Conservation (phyloP, 2,329 filamentous ascomycete genomes). For the Trematosphaeria pertusa region DNA sequence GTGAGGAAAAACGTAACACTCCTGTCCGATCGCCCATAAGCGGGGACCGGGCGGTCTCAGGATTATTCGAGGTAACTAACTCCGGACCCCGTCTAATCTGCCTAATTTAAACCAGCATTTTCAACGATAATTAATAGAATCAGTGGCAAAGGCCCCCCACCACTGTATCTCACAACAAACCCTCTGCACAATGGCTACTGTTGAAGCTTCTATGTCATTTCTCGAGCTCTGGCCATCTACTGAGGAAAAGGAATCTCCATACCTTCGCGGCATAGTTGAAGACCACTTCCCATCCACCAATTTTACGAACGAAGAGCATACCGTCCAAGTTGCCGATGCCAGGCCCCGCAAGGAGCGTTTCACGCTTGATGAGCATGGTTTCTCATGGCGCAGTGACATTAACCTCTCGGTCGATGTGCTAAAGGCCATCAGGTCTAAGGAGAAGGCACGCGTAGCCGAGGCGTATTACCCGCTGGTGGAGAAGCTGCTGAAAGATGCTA, state of each 20-base stretch:
- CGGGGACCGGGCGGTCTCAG: too few relatives aligned
- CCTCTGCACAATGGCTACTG: too few relatives aligned
- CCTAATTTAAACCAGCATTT: too few relatives aligned
- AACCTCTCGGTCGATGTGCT: constrained; percentile 3
- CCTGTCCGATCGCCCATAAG: too few relatives aligned
- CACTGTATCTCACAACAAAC: too few relatives aligned
- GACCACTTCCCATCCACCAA: constrained; percentile 1
- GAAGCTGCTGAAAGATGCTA: constrained; percentile 12
- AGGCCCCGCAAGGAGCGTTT: constrained; percentile 10
- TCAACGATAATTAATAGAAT: too few relatives aligned
- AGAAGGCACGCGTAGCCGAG: constrained; percentile 8
- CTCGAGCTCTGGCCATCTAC: constrained; percentile 19
- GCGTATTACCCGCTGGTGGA: constrained; percentile 18
- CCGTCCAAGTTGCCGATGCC: constrained; percentile 7
- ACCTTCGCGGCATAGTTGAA: constrained; percentile 11
- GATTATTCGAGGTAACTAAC: too few relatives aligned
- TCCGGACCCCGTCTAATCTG: too few relatives aligned
- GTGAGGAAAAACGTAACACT: too few relatives aligned
- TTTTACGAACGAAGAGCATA: constrained; percentile 1
- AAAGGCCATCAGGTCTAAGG: constrained; percentile 5
- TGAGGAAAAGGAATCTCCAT: constrained; percentile 11
- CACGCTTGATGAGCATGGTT: constrained; percentile 19
- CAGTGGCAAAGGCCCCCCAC: too few relatives aligned
- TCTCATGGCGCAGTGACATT: constrained; percentile 14
- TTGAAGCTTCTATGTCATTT: constrained; percentile 10